A percentile compares a stretch with the other conserved stretches of the same genome.
phyloP scores from a whole-genome alignment of 2,329 filamentous ascomycete genomes.

The Apiospora pterosperma region DNA sequence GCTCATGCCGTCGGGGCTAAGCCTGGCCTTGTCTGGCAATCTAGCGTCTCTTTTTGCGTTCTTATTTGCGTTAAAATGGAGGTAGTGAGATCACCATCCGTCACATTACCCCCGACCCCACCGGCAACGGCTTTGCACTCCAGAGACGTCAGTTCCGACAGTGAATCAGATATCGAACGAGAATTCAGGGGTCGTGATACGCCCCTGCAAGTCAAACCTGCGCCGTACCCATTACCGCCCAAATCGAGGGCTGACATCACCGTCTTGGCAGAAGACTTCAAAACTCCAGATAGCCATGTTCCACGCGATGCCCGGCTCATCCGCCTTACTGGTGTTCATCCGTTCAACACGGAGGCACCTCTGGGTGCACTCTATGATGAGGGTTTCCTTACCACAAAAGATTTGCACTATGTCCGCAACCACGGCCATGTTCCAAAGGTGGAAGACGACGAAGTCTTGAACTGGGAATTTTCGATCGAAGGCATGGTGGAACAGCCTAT shows the following conservation, averaged over 20 bases:
- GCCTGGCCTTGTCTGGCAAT: neutral
- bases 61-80: neutral
- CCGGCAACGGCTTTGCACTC: constrained; percentile 3
- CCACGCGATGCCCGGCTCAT: constrained; percentile 78
- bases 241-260: constrained; percentile 50
- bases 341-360: constrained; percentile 87
- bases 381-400: constrained; percentile 82
- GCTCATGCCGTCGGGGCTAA: neutral
- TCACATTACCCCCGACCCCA: neutral
- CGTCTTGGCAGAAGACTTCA: constrained; percentile 71
- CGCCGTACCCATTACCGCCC: constrained; percentile 65
- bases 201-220: constrained; percentile 17
- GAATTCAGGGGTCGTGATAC: constrained; percentile 5
- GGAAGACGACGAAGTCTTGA: constrained; percentile 64
- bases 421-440: constrained; percentile 81
- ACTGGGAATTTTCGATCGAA: constrained; percentile 82
- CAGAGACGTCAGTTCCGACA: constrained; percentile 4
- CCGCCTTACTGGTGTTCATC: constrained; percentile 81
- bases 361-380: constrained; percentile 72
- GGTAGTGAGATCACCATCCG: neutral
- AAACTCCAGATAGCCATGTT: constrained; percentile 81
- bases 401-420: constrained; percentile 89
- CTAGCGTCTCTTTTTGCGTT: neutral
- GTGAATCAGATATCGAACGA: neutral
- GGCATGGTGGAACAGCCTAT: constrained; percentile 79